These are phyloP conservation scores for Dendrocalamus sinicus DNA, from an alignment of 176 grass and related monocot genomes.

Conservation along the genomic window DNA sequence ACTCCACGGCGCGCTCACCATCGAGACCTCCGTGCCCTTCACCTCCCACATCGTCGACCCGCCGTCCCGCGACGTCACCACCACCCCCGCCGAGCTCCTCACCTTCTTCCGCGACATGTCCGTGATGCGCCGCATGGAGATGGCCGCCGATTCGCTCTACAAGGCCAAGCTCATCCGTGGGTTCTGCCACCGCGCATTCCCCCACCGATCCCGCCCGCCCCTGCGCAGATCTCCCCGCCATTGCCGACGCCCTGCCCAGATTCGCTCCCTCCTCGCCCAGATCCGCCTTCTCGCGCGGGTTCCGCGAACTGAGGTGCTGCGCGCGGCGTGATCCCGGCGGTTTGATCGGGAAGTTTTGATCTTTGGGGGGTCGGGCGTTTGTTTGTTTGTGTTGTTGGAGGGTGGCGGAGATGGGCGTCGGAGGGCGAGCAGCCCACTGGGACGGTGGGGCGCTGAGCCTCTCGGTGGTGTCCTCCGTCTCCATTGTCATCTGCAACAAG, in stretches of 20 bases:
- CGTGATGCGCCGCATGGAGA: conserved; percentile 94
- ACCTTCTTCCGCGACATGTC: conserved; percentile 83
- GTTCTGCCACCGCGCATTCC: conserved; percentile 72
- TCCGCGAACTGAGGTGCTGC: conserved; percentile 45
- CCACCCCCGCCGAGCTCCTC: conserved; percentile 73
- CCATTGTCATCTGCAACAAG: too few species aligned
- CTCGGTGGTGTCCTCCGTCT: too few species aligned
- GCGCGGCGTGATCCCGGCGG: neutral
- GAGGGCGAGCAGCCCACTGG: too few species aligned
- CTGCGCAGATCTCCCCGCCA: conserved; percentile 50
- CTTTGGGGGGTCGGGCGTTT: neutral
- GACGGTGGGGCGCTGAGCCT: too few species aligned
- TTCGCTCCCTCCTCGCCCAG: conserved; percentile 33
- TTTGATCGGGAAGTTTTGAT: conserved; percentile 37
- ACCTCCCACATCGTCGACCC: conserved; percentile 86
- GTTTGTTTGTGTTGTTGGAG: neutral
- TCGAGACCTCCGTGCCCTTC: conserved; percentile 94
- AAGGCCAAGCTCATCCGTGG: conserved; percentile 96
- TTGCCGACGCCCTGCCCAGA: conserved; percentile 37
- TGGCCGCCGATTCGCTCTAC: conserved; percentile 96
- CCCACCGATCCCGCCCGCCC: conserved; percentile 37
- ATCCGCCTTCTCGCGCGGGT: conserved; percentile 28
- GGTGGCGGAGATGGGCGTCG: conserved; percentile 70
- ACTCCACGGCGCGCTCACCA: conserved; percentile 64
- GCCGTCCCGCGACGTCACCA: conserved; percentile 81